Evolutionary conservation across 768 basidiomycete genomes (phyloP).

Genomic region (Mycena filopes): DNA sequence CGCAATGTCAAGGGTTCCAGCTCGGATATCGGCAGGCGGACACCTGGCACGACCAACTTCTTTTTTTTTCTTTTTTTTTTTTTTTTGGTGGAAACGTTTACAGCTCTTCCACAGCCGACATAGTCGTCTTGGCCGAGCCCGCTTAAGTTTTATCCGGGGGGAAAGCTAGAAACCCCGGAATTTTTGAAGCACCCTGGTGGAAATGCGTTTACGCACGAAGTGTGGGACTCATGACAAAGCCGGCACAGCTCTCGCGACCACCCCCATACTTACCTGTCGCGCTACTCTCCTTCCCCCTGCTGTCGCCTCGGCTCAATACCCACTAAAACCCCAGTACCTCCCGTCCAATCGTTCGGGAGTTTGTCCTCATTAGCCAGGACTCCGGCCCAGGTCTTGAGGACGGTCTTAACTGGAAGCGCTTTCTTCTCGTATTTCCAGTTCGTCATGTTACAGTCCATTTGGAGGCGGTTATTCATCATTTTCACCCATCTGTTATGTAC

Average conservation of each 20-base stretch:
- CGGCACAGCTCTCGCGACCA: slow-evolving; percentile 11
- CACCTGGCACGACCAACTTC: too few relatives aligned
- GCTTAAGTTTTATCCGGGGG: not conserved
- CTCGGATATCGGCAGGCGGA: too few relatives aligned
- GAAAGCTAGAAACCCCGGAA: slow-evolving; percentile 8
- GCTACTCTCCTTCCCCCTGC: not conserved
- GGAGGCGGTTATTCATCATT: slow-evolving; percentile 21
- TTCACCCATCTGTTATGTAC: slow-evolving; percentile 27
- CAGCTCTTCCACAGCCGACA: too few relatives aligned
- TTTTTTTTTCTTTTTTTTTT: too few relatives aligned
- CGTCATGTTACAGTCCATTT: slow-evolving; percentile 18
- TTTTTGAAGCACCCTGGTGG: not conserved
- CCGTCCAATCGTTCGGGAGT: slow-evolving; percentile 31
- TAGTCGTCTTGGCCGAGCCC: too few relatives aligned
- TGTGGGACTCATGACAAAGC: slow-evolving; percentile 21
- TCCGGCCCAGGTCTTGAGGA: slow-evolving; percentile 27
- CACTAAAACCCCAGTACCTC: slow-evolving; percentile 36
- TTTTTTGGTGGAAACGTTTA: too few relatives aligned
- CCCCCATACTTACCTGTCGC: slow-evolving; percentile 17
- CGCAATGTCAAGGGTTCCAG: too few relatives aligned
- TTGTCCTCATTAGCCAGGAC: slow-evolving; percentile 17
- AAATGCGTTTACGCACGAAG: slow-evolving; percentile 16
- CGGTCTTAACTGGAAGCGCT: not conserved
- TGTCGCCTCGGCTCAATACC: slow-evolving; percentile 26
- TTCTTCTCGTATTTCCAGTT: slow-evolving; percentile 22